Evolutionary conservation across 148 eudicot species (phyloP).

Genomic region (Vaccinium corymbosum): DNA sequence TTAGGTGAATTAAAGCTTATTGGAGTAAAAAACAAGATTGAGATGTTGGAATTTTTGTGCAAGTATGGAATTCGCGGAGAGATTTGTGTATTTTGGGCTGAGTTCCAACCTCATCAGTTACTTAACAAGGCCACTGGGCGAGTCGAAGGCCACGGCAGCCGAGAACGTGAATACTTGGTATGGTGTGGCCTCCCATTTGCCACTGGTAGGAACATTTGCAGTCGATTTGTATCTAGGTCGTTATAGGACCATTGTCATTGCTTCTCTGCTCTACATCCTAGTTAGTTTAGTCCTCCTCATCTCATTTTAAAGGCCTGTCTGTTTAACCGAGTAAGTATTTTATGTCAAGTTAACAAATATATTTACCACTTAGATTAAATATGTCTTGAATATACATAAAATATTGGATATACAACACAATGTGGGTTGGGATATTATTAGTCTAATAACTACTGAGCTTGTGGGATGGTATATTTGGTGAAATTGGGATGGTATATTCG

Average conservation of each 20-base stretch:
- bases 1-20: too few relatives aligned
- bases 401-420: neutral
- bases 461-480: neutral
- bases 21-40: too few relatives aligned
- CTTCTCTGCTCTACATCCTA: conserved; percentile 46
- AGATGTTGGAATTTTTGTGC: neutral
- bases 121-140: conserved; percentile 45
- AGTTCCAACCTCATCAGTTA: conserved; percentile 40
- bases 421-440: neutral
- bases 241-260: conserved; percentile 36
- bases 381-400: neutral
- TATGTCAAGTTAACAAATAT: neutral
- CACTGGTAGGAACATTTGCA: conserved; percentile 43
- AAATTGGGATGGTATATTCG: neutral
- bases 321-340: neutral
- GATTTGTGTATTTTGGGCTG: conserved; percentile 47
- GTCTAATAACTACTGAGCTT: neutral
- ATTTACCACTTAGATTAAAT: neutral
- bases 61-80: conserved; percentile 57
- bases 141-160: conserved; percentile 49
- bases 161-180: conserved; percentile 42
- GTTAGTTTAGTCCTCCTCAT: conserved; percentile 18
- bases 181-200: conserved; percentile 40
- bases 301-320: neutral
- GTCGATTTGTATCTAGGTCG: conserved; percentile 53